Evolutionary conservation across 148 eudicot species (phyloP), one percentile per base, ranked within the genome.

Genomic region (Nepenthes gracilis): DNA sequence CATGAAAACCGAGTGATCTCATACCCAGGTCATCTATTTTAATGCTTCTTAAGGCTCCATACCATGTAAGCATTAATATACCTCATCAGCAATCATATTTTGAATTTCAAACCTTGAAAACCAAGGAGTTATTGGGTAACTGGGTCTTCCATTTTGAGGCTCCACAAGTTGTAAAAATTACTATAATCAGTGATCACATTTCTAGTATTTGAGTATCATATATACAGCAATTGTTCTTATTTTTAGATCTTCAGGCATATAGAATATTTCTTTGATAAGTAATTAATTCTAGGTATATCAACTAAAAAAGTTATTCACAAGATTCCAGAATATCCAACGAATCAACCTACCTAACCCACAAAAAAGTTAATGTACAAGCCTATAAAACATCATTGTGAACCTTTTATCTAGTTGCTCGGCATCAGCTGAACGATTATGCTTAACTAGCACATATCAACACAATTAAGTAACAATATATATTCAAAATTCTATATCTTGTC

Each of bases 1-100:
- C 57, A 59, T 60, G 55, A 57, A 59, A 55, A 5, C 55, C 47
- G 2, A 47, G 36, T 59, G 45, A n/a, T 45, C 53, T 43, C 32
- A 59, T 59, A 33, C 9, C 33, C 55, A 58, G n/a, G 1, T 52
- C 56, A 47, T 64, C n/a, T 2, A 12, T 49, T 5, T 49, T 49
- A 2, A 49, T 5, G 23, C 23, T 23, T 10, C 4, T 49, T 49
- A 49, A 5, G 53, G 53, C 53, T n/a, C 53, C 53, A 49, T 49
- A 49, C 11, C 53, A 5, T 49, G 15, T 3, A 11, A 49, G 11
- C 53, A 49, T 49, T 2, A 49, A 11, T 11, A n/a, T 49, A 49
- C 2, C 53, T n/a, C 53, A 10, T 12, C 6, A 6, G 11, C 2
- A 2, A 5, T 49, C n/a, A 5, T 49, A 12, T 49, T 49, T 40